Base-by-base conservation (phyloP, 768 basidiomycete species). In the Lactifluus rugatus region DNA sequence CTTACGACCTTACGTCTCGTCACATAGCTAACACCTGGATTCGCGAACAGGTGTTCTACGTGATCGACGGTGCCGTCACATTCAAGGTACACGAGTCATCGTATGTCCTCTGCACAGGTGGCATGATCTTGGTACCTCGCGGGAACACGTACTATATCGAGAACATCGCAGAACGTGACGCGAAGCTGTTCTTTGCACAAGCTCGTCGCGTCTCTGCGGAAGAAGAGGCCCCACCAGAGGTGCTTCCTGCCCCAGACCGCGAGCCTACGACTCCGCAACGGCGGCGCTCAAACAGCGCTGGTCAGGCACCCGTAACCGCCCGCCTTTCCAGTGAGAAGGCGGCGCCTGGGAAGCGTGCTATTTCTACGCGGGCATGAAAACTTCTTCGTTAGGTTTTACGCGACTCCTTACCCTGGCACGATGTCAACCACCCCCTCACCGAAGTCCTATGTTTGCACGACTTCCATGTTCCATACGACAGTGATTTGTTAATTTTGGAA, bases 91-190 rank as follows among this genome's bases (percentile, higher is more conserved):
- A 95, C 68, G 76, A 86, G 36, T 87, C 85, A 3, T 82, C 78
- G 46, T 85, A 90, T 67, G 72, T 93, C 53, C 78, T 98, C 42
- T 78, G 86, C 13, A 78, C 85, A 1, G 92, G 93, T 13, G 91
- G 86, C 11, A 87, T 85, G 78, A 93, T 94, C 68, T 78, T 94
- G 67, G 85, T 96, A 21, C 94, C 94, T 2, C 79, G 93, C 76
- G 93, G 93, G 88, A 98, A 98, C 70, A 81, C 80, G 9, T 98
- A 98, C 69, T 82, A 82, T 58, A 91, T 98, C 66, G 81, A 89
- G 67, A 98, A 97, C 72, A 85, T 96, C 21, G 80, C 78, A 19
- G 79, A 85, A 48, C 82, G 88, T 36, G 84, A 87, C 49, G 91
- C 85, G 21, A 82, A 80, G 65, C 71, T 98, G 8, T 96, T 95